Evolutionary conservation across 306 rosid genomes (phyloP).

Genomic region (Prunus mume): DNA sequence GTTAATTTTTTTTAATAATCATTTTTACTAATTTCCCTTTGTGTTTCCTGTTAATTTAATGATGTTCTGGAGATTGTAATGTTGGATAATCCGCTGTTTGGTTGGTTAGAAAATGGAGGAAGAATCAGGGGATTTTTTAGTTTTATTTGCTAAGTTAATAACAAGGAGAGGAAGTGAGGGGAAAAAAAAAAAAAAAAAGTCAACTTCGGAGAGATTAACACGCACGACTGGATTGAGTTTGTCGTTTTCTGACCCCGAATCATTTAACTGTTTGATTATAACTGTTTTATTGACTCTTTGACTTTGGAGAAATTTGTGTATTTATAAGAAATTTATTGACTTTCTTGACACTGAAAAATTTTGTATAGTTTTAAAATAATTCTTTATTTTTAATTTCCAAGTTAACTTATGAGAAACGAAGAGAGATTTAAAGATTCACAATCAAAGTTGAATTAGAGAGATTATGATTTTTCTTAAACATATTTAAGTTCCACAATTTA

Average conservation of each 20-base stretch:
- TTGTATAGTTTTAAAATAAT: not conserved
- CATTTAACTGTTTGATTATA: not conserved
- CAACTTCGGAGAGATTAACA: conserved; percentile 9
- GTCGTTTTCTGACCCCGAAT: not conserved
- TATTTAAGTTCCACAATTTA: not conserved
- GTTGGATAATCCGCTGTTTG: not conserved
- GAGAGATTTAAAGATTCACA: not conserved
- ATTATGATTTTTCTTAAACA: not conserved
- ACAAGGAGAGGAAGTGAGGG: not conserved
- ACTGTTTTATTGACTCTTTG: not conserved
- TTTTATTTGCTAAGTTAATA: not conserved
- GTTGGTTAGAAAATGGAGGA: conserved; percentile 6
- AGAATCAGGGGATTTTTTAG: not conserved
- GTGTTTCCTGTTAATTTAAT: not conserved
- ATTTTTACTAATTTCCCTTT: not conserved
- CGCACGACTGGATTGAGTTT: not conserved
- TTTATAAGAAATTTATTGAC: not conserved
- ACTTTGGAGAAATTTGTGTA: not conserved
- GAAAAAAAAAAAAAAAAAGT: not conserved
- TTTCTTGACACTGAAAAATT: not conserved
- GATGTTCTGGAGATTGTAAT: not conserved
- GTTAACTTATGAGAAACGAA: not conserved
- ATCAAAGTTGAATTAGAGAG: not conserved
- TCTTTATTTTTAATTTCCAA: not conserved
- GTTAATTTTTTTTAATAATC: conserved; percentile 7